These are phyloP conservation scores for Chaetothyriales sp. DNA, from an alignment of 2,329 filamentous ascomycete genomes.

Conservation along the genomic window DNA sequence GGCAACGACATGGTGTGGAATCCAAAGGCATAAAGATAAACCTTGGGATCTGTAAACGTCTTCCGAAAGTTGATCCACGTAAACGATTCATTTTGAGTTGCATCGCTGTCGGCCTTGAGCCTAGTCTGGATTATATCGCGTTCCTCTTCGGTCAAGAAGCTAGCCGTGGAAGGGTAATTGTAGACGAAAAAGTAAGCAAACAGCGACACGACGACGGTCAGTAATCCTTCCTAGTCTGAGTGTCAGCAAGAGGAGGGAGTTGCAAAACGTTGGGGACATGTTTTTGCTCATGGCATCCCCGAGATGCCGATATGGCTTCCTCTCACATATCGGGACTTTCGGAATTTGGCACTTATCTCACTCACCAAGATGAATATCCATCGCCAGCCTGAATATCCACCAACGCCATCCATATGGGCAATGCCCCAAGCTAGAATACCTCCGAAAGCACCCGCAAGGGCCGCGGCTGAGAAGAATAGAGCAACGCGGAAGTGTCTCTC, in stretches of 20 bases:
- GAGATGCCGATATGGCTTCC: constrained; percentile 15
- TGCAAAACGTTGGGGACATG: not conserved
- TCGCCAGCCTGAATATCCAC: constrained; percentile 16
- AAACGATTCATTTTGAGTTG: constrained; percentile 55
- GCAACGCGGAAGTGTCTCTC: constrained; percentile 47
- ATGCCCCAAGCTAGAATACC: constrained; percentile 45
- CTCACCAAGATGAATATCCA: constrained; percentile 27
- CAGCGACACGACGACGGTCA: constrained; percentile 46
- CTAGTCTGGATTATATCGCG: constrained; percentile 47
- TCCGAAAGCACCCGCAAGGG: constrained; percentile 47
- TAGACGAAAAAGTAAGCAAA: constrained; percentile 29
- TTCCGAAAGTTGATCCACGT: constrained; percentile 51
- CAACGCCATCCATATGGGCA: constrained; percentile 35
- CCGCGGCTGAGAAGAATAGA: constrained; percentile 46
- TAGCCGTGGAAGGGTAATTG: constrained; percentile 30
- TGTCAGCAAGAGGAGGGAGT: not conserved
- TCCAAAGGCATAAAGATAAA: constrained; percentile 57
- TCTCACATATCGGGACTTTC: no score
- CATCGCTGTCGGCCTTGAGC: constrained; percentile 54
- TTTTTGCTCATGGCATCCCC: not conserved
- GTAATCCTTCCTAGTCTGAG: constrained; percentile 41
- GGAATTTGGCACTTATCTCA: no score
- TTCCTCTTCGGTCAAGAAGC: constrained; percentile 35
- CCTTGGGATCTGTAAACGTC: constrained; percentile 54
- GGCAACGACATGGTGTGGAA: constrained; percentile 62